Conservation (phyloP, 1,284 basidiomycete genomes). For the Hymenochaete sp. region DNA sequence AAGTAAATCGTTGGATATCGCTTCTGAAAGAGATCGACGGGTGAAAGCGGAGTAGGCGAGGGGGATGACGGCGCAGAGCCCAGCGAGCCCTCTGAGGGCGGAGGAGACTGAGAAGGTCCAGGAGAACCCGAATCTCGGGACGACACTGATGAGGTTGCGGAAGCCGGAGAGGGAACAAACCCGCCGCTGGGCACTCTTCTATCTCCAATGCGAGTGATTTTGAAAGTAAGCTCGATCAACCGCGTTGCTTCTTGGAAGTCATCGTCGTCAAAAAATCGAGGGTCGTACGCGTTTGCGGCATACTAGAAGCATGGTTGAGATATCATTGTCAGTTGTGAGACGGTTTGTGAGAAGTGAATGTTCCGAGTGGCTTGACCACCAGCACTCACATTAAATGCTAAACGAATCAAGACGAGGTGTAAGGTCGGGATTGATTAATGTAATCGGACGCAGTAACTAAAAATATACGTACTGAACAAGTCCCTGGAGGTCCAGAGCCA, state of each 20-base stretch:
- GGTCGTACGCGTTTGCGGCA: conserved; percentile 33
- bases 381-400: conserved; percentile 52
- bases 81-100: background rate
- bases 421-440: conserved; percentile 1
- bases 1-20: conserved; percentile 45
- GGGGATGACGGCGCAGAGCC: conserved; percentile 11
- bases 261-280: conserved; percentile 45
- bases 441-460: background rate
- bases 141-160: conserved; percentile 4
- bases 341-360: conserved; percentile 18
- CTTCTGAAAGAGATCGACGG: conserved; percentile 21
- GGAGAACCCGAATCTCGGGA: background rate
- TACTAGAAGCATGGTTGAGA: conserved; percentile 26
- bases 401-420: too few species aligned
- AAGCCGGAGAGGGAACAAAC: conserved; percentile 25
- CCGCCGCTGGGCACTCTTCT: background rate
- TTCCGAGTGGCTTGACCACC: background rate
- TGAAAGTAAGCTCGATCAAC: conserved; percentile 49
- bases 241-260: conserved; percentile 55
- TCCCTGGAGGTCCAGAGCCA: conserved; percentile 32
- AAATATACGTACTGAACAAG: conserved; percentile 48
- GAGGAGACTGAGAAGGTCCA: conserved; percentile 4
- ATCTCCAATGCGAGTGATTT: conserved; percentile 25
- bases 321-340: conserved; percentile 4
- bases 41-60: conserved; percentile 10